These are phyloP conservation scores for Margaritispora aquatica DNA, from an alignment of 495 filamentous ascomycete genomes.

Conservation along the genomic window DNA sequence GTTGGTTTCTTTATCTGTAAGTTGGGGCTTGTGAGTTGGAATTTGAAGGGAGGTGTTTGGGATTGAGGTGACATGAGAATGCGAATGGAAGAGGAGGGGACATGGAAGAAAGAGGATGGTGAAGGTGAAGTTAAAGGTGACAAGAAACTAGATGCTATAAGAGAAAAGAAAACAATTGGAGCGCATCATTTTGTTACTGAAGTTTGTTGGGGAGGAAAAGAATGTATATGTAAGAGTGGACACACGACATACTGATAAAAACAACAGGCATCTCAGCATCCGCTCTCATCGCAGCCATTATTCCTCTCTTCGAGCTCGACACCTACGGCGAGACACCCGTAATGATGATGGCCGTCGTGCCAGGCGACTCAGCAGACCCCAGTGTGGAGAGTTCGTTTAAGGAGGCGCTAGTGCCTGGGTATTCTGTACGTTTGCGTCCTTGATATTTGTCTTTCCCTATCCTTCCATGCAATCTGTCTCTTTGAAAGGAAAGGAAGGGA, in stretches of 20 bases:
- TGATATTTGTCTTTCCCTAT: neutral
- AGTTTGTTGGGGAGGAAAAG: neutral
- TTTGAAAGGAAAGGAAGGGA: no score
- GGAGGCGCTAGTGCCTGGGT: neutral
- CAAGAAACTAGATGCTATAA: no score
- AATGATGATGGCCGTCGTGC: neutral
- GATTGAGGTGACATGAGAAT: neutral
- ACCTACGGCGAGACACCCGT: neutral
- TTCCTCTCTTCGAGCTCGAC: neutral
- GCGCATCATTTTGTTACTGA: no score
- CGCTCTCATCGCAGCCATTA: neutral
- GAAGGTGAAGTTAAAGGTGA: neutral
- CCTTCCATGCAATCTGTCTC: neutral
- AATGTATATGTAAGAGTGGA: no score
- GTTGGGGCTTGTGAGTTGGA: neutral
- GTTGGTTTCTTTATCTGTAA: neutral
- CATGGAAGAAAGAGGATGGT: neutral
- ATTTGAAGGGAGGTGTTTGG: neutral
- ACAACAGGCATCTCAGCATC: neutral
- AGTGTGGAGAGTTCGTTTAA: neutral
- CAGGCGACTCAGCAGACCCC: neutral
- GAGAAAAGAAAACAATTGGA: no score
- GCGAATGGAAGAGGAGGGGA: neutral
- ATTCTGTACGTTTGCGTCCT: neutral
- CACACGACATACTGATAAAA: no score